Evolutionary conservation across 169 alveolate genomes (phyloP).

Genomic region (Plasmodium ovale): DNA sequence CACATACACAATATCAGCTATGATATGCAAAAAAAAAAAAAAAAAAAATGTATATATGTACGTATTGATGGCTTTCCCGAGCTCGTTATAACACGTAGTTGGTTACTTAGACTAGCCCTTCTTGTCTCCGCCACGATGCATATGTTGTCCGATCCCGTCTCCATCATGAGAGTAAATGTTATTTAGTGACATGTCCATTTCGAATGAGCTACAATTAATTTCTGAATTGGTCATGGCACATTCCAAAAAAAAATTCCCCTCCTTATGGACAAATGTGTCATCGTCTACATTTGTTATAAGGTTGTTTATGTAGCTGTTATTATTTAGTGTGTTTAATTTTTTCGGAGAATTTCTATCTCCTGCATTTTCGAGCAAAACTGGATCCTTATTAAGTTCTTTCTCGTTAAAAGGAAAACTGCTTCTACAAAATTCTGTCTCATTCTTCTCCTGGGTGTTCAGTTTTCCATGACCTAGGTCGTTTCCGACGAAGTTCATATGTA

Average conservation of each 20-base stretch:
- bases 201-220: constrained; percentile 50
- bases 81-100: not conserved
- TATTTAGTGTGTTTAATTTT: constrained; percentile 48
- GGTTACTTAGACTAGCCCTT: constrained; percentile 5
- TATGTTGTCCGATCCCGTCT: constrained; percentile 5
- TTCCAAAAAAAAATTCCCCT: constrained; percentile 66
- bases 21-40: too few species aligned
- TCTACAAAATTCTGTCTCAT: constrained; percentile 20
- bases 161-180: constrained; percentile 24
- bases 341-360: constrained; percentile 13
- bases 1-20: too few species aligned
- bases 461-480: not conserved
- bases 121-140: not conserved
- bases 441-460: constrained; percentile 13
- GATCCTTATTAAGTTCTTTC: not conserved
- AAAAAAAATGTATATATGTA: constrained; percentile 2
- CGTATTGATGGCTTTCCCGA: too few species aligned
- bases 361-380: constrained; percentile 19
- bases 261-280: constrained; percentile 58
- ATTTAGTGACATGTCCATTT: constrained; percentile 51
- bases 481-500: too few species aligned
- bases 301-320: constrained; percentile 70
- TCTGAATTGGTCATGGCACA: constrained; percentile 69
- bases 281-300: constrained; percentile 73
- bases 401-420: constrained; percentile 21